Base-by-base conservation (phyloP, 1,139 yeast genomes). In the Protomyces gravidus region DNA sequence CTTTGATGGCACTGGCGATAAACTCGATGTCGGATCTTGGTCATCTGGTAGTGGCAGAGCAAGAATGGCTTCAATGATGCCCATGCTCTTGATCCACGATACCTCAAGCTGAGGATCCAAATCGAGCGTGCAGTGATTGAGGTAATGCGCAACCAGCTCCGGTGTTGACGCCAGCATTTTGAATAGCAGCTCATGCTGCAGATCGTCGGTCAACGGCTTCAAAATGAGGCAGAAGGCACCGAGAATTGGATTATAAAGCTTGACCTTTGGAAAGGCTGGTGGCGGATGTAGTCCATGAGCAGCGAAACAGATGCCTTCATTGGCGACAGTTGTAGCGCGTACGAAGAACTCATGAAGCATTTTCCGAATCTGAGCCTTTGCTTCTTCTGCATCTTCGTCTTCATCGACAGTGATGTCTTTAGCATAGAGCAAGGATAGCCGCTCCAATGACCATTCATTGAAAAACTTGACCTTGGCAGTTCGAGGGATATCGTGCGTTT, bases 51-150 rank as follows among this genome's bases (percentile, higher is more conserved):
- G 67, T 1, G 83, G 80, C 1, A 85, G 68, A 47, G 76, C 77
- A 15, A 86, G 76, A 9, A 86, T 75, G 61, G 81, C 79, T 0
- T 84, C 78, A 56, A 85, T 74, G 6, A 89, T 72, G 27, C 85
- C 74, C 0, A 89, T 80, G 70, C 81, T 85, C 7, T 92, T 85
- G 36, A 89, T 76, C 90, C 95, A 90, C 75, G 86, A 88, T 4
- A 90, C 83, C 1, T 94, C 76, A 62, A 85, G 74, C 50, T 82
- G 79, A 1, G 95, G 94, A 60, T 85, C 90, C 21, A 74, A 71
- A 75, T 89, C 63, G 76, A 78, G 49, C 82, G 87, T 63, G 17
- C 48, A 32, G 25, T 49, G n/a, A 17, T 55, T 47, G 5, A 32
- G n/a, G 30, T 86, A 90, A 1, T 90, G 87, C 1, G 89, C 82